Percentiles rank a stretch among this genome's conserved stretches.
Evolutionary conservation across 306 rosid genomes (phyloP).

Genomic region (Cajanus cajan): DNA sequence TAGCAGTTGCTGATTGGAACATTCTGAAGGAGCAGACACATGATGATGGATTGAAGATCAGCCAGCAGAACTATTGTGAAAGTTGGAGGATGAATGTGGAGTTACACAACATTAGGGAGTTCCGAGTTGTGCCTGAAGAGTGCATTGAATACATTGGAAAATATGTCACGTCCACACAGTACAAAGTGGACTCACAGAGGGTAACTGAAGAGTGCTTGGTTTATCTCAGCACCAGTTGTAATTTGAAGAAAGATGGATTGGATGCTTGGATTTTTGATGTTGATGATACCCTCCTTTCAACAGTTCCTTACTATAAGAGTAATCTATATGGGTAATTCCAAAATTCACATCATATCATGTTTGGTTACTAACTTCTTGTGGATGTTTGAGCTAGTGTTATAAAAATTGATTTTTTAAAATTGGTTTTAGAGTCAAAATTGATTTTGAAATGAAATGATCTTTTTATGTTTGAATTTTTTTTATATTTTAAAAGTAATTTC

Average conservation of each 20-base stretch:
- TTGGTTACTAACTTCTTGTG: not conserved
- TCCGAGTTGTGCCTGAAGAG: slow-evolving; percentile 63
- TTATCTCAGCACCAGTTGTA: slow-evolving; percentile 52
- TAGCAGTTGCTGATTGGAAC: slow-evolving; percentile 54
- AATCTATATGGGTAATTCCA: slow-evolving; percentile 44
- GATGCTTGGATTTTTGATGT: slow-evolving; percentile 82
- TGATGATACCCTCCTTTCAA: slow-evolving; percentile 64
- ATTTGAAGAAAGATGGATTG: slow-evolving; percentile 46
- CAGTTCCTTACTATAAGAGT: slow-evolving; percentile 56
- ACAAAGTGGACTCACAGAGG: slow-evolving; percentile 52
- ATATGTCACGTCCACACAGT: slow-evolving; percentile 52
- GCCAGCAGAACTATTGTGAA: slow-evolving; percentile 61
- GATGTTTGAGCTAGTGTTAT: too few relatives aligned
- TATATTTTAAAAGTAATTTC: too few relatives aligned
- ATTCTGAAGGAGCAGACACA: slow-evolving; percentile 44
- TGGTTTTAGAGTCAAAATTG: too few relatives aligned
- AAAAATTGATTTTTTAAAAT: not conserved
- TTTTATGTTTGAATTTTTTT: too few relatives aligned
- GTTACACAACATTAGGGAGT: slow-evolving; percentile 59
- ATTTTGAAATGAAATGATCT: too few relatives aligned
- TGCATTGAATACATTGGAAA: slow-evolving; percentile 48
- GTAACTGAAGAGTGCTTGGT: slow-evolving; percentile 48
- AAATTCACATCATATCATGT: not conserved
- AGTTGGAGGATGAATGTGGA: slow-evolving; percentile 76
- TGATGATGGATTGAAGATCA: slow-evolving; percentile 38